Evolutionary conservation across 345 rosid genomes (phyloP), one percentile per base, ranked within the genome.

Genomic region (Salix suchowensis): DNA sequence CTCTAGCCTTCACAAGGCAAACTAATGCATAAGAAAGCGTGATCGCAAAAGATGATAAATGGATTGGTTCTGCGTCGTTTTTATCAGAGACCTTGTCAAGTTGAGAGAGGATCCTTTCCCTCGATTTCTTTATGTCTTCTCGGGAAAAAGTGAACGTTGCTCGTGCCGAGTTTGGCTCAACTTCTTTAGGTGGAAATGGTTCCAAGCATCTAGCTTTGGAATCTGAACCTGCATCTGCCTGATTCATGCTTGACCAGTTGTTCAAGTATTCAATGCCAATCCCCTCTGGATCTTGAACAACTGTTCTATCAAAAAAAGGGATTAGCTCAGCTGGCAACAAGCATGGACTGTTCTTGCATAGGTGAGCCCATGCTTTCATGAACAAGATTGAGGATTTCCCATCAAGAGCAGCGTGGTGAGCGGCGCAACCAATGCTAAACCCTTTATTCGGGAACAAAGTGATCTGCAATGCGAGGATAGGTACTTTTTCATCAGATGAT

Each of bases 41-140:
- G 3, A 89, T 64, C 42, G 84, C 87, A 44, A 87, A 87, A 44
- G 77, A 75, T 0, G 88, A 85, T 26, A 85, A 62, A 46, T 61
- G 78, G 7, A 76, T 28, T 32, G 70, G 10, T 11, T 68, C 4
- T 11, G 24, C 71, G 50, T 12, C 15, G 11, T 67, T 73, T 39
- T 67, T 71, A 7, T 15, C 18, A 44, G 16, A 44, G 50, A 44
- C 50, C 50, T 44, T 44, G 50, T 44, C 50, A 44, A 44, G 28
- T 19, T 19, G 2, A 10, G 16, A 40, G 4, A 42, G 5, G 5
- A 79, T 79, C 65, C 11, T 77, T 34, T 82, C 76, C 3, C 84
- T 81, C 13, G 86, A 78, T 69, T 48, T 81, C 26, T 76, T 18
- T 50, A 86, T 73, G 68, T 80, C 65, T 21, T 75, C 77, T 5